These are phyloP conservation scores for Ceriops tagal DNA, from an alignment of 345 rosid genomes.

Conservation along the genomic window DNA sequence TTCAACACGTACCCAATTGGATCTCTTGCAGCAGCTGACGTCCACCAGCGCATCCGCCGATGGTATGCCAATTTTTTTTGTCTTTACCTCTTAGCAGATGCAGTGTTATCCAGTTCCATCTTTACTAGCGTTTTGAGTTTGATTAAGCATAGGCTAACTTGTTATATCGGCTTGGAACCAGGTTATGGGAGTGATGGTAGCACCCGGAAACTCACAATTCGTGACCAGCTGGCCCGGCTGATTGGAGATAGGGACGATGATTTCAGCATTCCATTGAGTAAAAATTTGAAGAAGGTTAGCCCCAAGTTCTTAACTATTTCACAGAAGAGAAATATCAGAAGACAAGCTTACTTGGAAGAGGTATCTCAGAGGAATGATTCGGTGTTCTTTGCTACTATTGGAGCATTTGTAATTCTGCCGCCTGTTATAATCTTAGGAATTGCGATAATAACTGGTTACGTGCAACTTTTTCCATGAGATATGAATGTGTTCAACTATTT, in stretches of 20 bases:
- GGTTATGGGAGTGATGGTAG: slow-evolving; percentile 59
- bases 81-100: too few relatives aligned
- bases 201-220: slow-evolving; percentile 41
- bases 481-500: background rate
- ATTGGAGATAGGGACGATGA: slow-evolving; percentile 69
- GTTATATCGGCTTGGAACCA: slow-evolving; percentile 17
- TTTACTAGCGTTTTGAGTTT: too few relatives aligned
- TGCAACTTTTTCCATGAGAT: slow-evolving; percentile 79
- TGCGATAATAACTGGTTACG: slow-evolving; percentile 77
- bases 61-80: slow-evolving; percentile 36
- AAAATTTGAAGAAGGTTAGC: slow-evolving; percentile 74
- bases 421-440: slow-evolving; percentile 69
- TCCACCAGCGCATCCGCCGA: slow-evolving; percentile 41
- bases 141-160: too few relatives aligned
- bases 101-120: too few relatives aligned
- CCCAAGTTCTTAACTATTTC: slow-evolving; percentile 68
- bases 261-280: slow-evolving; percentile 68
- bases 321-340: slow-evolving; percentile 89
- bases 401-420: slow-evolving; percentile 78
- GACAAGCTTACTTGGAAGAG: slow-evolving; percentile 71
- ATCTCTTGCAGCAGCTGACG: slow-evolving; percentile 72
- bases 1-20: slow-evolving; percentile 68
- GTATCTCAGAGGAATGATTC: slow-evolving; percentile 90
- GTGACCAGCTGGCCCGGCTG: slow-evolving; percentile 66
- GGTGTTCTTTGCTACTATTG: slow-evolving; percentile 80